Evolutionary conservation across 768 basidiomycete genomes (phyloP), one percentile per base, ranked within the genome.

Genomic region (Leccinum subgranulosum): DNA sequence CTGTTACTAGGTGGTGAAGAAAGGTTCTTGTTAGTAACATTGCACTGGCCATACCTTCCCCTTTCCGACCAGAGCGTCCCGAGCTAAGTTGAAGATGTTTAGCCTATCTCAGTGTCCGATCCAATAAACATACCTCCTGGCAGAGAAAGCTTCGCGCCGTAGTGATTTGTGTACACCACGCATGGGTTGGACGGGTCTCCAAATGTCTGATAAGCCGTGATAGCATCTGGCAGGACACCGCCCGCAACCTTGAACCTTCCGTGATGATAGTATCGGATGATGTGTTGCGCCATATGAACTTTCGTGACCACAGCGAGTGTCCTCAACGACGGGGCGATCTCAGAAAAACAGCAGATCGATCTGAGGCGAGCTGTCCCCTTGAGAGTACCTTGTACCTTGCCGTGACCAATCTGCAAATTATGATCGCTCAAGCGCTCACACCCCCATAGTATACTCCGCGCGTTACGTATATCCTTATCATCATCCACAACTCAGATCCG

Each of bases 181-280:
- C 82, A 84, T 5, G 83, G 83, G 47, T 81, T 84, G 6, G 66
- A 64, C 0, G 76, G 74, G 56, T 80, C 69, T 12, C 84, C 83
- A 63, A 82, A 83, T 7, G 81, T 80, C 34, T 79, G 74, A 64
- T 81, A 85, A 23, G 84, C 84, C 1, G 84, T 85, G 33, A 84
- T 62, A 8, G 83, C 84, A 54, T 83, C 76, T 12, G 84, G 81
- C 14, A 85, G 66, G 6, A 80, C 67, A 19, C 84, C 84, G 2
- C 84, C 83, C 50, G 76, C 67, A 9, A 84, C 76, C 21, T 65
- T 70, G 64, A 84, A 79, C 29, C 82, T 77, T 15, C 83, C 83
- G 60, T 85, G 84, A 57, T 78, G 79, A 58, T 82, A 76, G 64
- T 77, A 80, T 62, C 79, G 73, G 4, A 76, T 77, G 71, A 55